phyloP scores from a whole-genome alignment of 2,329 filamentous ascomycete species.

The Mycocentrospora acerina region DNA sequence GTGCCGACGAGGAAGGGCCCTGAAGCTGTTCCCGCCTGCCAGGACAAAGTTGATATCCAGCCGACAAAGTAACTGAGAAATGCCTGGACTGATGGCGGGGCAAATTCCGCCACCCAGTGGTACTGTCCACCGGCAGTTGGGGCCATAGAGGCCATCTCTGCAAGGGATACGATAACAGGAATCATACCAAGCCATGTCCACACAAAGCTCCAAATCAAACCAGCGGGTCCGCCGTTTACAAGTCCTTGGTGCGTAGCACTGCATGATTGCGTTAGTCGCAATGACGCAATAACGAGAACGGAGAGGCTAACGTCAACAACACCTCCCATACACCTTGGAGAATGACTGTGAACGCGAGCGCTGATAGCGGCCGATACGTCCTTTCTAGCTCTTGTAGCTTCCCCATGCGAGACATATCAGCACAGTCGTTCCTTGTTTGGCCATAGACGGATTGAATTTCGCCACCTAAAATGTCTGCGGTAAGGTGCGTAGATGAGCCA shows the following conservation, averaged over 20 bases:
- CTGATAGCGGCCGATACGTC: too few relatives aligned
- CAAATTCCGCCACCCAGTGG: constrained; percentile 28
- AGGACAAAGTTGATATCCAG: constrained; percentile 43
- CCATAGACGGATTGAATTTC: too few relatives aligned
- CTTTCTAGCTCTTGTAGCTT: constrained; percentile 25
- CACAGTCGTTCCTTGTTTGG: too few relatives aligned
- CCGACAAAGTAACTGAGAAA: constrained; percentile 29
- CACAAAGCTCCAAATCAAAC: constrained; percentile 32
- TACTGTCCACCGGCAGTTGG: constrained; percentile 23
- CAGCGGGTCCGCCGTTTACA: constrained; percentile 32
- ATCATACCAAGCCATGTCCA: constrained; percentile 26
- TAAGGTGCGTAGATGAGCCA: too few relatives aligned
- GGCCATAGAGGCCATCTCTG: constrained; percentile 38
- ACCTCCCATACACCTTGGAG: constrained; percentile 14
- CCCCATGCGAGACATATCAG: constrained; percentile 30
- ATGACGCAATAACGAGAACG: too few relatives aligned
- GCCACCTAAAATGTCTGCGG: too few relatives aligned
- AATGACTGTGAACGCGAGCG: too few relatives aligned
- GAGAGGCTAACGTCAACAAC: constrained; percentile 14
- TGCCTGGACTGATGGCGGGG: constrained; percentile 24
- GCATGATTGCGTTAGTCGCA: constrained; percentile 4
- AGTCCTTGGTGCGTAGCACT: constrained; percentile 33
- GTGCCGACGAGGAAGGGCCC: constrained; percentile 52
- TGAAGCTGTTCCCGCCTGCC: constrained; percentile 40
- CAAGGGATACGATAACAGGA: constrained; percentile 24